These are phyloP conservation scores for Sphagnum contortum DNA, from an alignment of 225 moss, liverwort and hornwort species.

Conservation along the genomic window DNA sequence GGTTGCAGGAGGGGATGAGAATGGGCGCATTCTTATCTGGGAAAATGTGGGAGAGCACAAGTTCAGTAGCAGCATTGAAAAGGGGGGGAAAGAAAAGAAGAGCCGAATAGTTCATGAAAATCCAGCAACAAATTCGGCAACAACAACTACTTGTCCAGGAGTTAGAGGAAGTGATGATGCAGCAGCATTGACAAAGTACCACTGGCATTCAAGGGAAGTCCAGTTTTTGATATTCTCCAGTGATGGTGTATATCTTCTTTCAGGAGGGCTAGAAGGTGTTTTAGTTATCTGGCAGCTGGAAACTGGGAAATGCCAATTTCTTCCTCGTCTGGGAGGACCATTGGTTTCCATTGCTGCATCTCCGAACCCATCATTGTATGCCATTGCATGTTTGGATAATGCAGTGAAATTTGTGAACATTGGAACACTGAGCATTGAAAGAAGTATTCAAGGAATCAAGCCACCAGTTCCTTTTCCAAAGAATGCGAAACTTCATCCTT, in stretches of 20 bases:
- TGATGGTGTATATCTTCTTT: conserved; percentile 79
- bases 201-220: conserved; percentile 84
- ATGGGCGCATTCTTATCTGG: conserved; percentile 82
- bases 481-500: conserved; percentile 19
- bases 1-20: conserved; percentile 65
- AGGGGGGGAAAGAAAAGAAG: conserved; percentile 5
- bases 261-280: conserved; percentile 80
- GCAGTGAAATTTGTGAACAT: conserved; percentile 72
- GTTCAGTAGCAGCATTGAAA: conserved; percentile 12
- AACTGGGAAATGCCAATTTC: conserved; percentile 64
- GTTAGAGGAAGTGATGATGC: conserved; percentile 70
- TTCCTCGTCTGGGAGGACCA: conserved; percentile 72
- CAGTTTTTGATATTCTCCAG: conserved; percentile 58
- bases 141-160: conserved; percentile 15
- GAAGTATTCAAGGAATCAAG: conserved; percentile 59
- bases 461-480: conserved; percentile 34
- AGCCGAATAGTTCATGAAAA: conserved; percentile 5
- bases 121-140: not conserved
- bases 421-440: conserved; percentile 56
- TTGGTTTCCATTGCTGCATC: conserved; percentile 52
- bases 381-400: conserved; percentile 78
- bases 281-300: conserved; percentile 91
- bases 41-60: conserved; percentile 72
- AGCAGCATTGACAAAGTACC: conserved; percentile 55
- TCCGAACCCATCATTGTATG: conserved; percentile 53